phyloP scores from a whole-genome alignment of 2,329 filamentous ascomycete genomes.

The Claviceps digitariae region DNA sequence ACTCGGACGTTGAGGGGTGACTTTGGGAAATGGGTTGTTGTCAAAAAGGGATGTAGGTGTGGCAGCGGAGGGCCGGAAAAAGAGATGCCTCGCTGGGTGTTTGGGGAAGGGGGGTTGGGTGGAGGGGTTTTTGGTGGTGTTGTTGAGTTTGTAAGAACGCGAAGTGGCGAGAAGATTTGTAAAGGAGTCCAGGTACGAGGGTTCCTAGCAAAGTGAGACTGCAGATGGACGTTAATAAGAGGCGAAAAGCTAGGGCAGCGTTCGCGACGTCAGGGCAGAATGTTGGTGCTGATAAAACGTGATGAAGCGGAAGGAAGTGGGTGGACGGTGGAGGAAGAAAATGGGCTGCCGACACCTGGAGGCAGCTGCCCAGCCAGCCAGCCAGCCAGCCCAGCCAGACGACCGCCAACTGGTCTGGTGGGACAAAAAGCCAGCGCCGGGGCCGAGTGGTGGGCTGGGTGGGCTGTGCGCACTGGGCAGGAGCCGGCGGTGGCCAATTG shows the following conservation, averaged over 20 bases:
- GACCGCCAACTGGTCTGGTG: too few species aligned
- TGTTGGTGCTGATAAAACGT: slow-evolving; percentile 1
- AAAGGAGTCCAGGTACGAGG: neutral
- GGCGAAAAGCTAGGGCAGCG: slow-evolving; percentile 1
- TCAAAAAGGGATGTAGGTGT: slow-evolving; percentile 17
- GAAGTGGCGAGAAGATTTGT: neutral
- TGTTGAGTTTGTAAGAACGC: slow-evolving; percentile 7
- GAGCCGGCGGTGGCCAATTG: neutral
- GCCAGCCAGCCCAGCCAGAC: neutral
- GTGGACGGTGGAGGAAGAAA: slow-evolving; percentile 4
- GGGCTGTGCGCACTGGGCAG: neutral
- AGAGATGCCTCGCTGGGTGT: slow-evolving; percentile 30
- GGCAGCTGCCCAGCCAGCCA: neutral
- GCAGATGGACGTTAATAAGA: neutral
- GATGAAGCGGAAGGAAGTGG: slow-evolving; percentile 3
- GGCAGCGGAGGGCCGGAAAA: slow-evolving; percentile 35
- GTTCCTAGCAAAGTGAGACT: neutral
- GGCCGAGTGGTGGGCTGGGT: neutral
- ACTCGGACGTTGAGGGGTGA: slow-evolving; percentile 57
- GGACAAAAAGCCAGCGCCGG: neutral
- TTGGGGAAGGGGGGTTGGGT: slow-evolving; percentile 10
- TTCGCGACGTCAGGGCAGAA: slow-evolving; percentile 4
- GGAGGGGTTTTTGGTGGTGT: slow-evolving; percentile 5
- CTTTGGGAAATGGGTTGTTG: slow-evolving; percentile 37
- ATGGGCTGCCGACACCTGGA: neutral